phyloP scores from a whole-genome alignment of 2,329 filamentous ascomycete species.

The Eutypa lata region DNA sequence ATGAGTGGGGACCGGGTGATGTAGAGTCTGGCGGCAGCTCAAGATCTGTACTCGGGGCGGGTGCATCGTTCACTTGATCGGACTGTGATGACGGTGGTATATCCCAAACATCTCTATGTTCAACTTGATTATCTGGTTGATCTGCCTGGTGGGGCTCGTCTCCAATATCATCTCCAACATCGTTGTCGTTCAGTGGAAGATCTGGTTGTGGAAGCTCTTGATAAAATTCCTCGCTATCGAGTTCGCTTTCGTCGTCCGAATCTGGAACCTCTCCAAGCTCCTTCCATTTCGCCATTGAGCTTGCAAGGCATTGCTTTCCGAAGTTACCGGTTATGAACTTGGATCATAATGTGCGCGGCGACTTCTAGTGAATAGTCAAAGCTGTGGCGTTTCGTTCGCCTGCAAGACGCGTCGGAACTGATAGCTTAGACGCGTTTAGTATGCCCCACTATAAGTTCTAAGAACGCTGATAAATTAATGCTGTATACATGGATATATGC shows the following conservation, averaged over 20 bases:
- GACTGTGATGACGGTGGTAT: constrained; percentile 25
- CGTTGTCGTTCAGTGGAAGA: background rate
- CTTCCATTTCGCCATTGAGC: constrained; percentile 40
- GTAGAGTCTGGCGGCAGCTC: background rate
- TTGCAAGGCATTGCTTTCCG: constrained; percentile 28
- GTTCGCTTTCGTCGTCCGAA: constrained; percentile 39
- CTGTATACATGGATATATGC: too few relatives aligned
- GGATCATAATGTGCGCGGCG: constrained; percentile 3
- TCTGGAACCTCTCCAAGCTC: constrained; percentile 42
- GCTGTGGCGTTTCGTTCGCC: background rate
- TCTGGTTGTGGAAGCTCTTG: constrained; percentile 10
- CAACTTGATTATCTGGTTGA: background rate
- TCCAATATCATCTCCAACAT: background rate
- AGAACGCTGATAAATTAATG: too few relatives aligned
- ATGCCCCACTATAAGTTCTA: background rate
- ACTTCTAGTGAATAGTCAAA: background rate
- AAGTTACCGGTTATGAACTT: background rate
- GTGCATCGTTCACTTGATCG: constrained; percentile 21
- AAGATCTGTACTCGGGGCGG: background rate
- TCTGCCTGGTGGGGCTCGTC: constrained; percentile 1
- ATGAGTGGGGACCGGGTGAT: background rate
- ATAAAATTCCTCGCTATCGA: constrained; percentile 33
- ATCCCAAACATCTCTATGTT: constrained; percentile 24
- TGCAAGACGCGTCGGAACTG: constrained; percentile 2
- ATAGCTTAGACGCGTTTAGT: constrained; percentile 14